These are phyloP conservation scores for Nymphaea thermarum DNA, from an alignment of 164 flowering plant species.

Conservation along the genomic window DNA sequence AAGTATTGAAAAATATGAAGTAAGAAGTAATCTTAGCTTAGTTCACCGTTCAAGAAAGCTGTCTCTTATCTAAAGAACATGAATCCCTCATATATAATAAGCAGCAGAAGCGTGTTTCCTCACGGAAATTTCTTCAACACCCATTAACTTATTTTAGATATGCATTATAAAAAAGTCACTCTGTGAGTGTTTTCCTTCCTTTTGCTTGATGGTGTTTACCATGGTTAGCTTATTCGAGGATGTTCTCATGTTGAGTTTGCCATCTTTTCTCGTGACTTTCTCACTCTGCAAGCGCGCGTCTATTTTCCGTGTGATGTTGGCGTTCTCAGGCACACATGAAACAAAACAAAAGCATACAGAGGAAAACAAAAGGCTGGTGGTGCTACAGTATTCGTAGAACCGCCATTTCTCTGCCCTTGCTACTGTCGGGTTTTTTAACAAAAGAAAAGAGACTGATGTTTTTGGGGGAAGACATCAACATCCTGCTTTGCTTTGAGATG, in stretches of 20 bases:
- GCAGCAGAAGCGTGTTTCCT: too few species aligned
- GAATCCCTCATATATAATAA: too few species aligned
- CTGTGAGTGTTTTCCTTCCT: too few species aligned
- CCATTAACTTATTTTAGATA: too few species aligned
- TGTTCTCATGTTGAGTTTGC: background rate
- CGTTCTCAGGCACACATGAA: slow-evolving; percentile 14
- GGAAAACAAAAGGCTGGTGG: background rate
- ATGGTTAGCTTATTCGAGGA: too few species aligned
- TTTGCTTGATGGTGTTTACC: too few species aligned
- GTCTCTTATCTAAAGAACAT: too few species aligned
- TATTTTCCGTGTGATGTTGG: slow-evolving; percentile 36
- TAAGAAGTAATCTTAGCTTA: too few species aligned
- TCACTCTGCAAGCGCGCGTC: slow-evolving; percentile 6
- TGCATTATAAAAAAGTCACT: too few species aligned
- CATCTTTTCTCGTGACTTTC: slow-evolving; percentile 1
- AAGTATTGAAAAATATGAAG: too few species aligned
- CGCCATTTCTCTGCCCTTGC: slow-evolving; percentile 25
- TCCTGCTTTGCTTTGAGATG: slow-evolving; percentile 40
- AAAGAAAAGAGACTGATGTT: background rate
- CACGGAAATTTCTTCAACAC: too few species aligned
- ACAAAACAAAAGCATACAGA: slow-evolving; percentile 1
- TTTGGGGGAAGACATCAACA: slow-evolving; percentile 12
- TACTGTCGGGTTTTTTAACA: slow-evolving; percentile 2
- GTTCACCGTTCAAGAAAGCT: too few species aligned
- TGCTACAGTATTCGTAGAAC: slow-evolving; percentile 26